Percentiles rank a stretch among this genome's conserved stretches.
phyloP scores from a whole-genome alignment of 768 basidiomycete genomes.

The Suillus luteus region DNA sequence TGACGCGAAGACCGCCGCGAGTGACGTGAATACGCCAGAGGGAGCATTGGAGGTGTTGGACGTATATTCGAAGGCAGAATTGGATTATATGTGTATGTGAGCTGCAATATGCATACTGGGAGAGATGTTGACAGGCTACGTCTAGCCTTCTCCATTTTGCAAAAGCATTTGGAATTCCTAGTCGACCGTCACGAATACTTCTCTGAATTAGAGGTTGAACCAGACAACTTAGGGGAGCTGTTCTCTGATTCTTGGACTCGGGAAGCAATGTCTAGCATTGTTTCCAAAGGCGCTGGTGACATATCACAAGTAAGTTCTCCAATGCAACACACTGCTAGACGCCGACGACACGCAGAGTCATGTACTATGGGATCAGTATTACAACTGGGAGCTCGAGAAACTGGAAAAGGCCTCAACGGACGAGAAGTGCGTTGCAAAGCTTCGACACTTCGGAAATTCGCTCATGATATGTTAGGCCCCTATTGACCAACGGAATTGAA shows the following conservation, averaged over 20 bases:
- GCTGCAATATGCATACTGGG: conserved; percentile 1
- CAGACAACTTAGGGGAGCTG: conserved; percentile 53
- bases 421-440: conserved; percentile 44
- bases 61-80: conserved; percentile 66
- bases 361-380: conserved; percentile 67
- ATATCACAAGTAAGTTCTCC: conserved; percentile 57
- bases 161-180: conserved; percentile 67
- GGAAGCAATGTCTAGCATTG: conserved; percentile 51
- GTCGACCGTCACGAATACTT: conserved; percentile 40
- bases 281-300: conserved; percentile 53
- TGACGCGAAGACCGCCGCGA: conserved; percentile 49
- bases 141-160: conserved; percentile 74
- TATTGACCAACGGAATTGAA: conserved; percentile 54
- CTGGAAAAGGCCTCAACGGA: conserved; percentile 49
- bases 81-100: conserved; percentile 78
- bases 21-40: conserved; percentile 52
- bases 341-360: conserved; percentile 53
- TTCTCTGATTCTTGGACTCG: conserved; percentile 69
- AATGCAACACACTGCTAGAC: background rate
- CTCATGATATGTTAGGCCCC: conserved; percentile 35
- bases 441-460: background rate
- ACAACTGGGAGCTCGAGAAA: conserved; percentile 73
- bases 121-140: conserved; percentile 1
- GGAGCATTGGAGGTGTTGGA: conserved; percentile 58
- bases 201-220: conserved; percentile 38